Percentiles rank a stretch among this genome's conserved stretches.
These are phyloP conservation scores for Bonia amplexicaulis DNA, from an alignment of 176 grass and related monocot genomes.

Conservation along the genomic window DNA sequence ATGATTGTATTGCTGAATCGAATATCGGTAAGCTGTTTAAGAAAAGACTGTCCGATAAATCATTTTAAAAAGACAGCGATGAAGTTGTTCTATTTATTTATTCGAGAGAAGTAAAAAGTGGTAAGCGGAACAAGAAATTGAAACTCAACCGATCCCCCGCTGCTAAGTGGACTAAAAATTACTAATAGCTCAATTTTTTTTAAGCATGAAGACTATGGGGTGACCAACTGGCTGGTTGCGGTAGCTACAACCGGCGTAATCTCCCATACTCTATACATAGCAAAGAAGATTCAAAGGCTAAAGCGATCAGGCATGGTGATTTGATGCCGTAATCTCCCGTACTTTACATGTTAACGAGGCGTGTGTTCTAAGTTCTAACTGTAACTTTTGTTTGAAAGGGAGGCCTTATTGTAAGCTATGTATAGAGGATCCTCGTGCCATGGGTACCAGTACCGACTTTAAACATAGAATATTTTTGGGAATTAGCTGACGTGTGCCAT, in stretches of 20 bases:
- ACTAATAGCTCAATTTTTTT: too few species aligned
- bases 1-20: fast-evolving
- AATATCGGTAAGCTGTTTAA: too few species aligned
- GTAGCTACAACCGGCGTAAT: not conserved
- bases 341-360: not conserved
- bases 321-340: not conserved
- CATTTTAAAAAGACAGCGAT: too few species aligned
- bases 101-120: too few species aligned
- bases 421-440: not conserved
- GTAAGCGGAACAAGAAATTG: too few species aligned
- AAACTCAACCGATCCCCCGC: too few species aligned
- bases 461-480: not conserved
- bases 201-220: too few species aligned
- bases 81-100: too few species aligned
- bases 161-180: too few species aligned
- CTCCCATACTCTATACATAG: not conserved
- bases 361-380: not conserved
- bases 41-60: too few species aligned
- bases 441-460: not conserved
- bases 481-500: slow-evolving; percentile 5
- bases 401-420: not conserved
- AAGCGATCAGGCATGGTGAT: too few species aligned
- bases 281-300: too few species aligned
- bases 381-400: not conserved
- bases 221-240: not conserved